Conservation (phyloP, 1,284 basidiomycete genomes). For the Takashimella koratensis region DNA sequence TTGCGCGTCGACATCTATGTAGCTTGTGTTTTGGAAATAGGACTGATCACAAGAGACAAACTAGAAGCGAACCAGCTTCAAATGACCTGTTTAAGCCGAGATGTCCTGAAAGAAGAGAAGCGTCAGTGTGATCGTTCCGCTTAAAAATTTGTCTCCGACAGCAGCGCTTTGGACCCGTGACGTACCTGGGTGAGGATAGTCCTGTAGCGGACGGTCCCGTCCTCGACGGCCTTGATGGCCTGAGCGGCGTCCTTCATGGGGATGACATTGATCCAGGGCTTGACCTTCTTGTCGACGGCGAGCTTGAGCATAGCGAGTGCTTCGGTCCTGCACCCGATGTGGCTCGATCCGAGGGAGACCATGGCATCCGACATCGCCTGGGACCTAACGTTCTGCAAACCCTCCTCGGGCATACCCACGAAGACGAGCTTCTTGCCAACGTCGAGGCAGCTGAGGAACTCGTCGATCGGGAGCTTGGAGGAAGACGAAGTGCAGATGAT, state of each 20-base stretch:
- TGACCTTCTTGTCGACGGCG: conserved; percentile 57
- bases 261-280: conserved; percentile 55
- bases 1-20: too few species aligned
- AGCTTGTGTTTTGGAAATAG: too few species aligned
- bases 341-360: conserved; percentile 50
- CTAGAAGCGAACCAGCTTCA: too few species aligned
- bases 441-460: conserved; percentile 54
- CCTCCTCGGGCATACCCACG: conserved; percentile 54
- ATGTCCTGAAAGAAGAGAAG: background rate
- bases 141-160: background rate
- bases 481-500: conserved; percentile 58
- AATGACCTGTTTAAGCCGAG: background rate
- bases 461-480: conserved; percentile 49
- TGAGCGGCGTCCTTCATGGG: conserved; percentile 60
- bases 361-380: conserved; percentile 50
- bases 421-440: conserved; percentile 58
- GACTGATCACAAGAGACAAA: too few species aligned
- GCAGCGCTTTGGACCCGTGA: background rate
- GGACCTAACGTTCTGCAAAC: conserved; percentile 34
- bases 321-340: conserved; percentile 64
- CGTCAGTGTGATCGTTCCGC: background rate
- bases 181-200: conserved; percentile 46
- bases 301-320: conserved; percentile 60
- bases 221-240: conserved; percentile 57
- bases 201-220: conserved; percentile 57